Evolutionary conservation across 225 moss, liverwort and hornwort species (phyloP).

Genomic region (Pseudisothecium myosuroides): DNA sequence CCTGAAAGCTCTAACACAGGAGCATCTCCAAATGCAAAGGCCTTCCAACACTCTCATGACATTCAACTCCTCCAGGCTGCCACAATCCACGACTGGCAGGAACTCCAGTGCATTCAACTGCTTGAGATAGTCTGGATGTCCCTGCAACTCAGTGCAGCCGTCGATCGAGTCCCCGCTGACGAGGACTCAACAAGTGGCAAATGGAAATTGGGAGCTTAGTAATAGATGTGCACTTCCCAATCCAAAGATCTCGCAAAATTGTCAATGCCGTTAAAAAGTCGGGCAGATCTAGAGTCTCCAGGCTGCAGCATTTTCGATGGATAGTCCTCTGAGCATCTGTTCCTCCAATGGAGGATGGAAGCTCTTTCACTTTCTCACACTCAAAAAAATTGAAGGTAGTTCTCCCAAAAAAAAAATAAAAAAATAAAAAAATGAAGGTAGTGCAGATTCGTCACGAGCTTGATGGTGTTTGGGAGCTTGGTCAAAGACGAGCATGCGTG

Average conservation of each 20-base stretch:
- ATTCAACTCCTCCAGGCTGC: not conserved
- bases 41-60: not conserved
- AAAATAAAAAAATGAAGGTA: not conserved
- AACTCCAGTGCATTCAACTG: not conserved
- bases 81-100: not conserved
- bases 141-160: not conserved
- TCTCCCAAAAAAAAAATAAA: too few relatives aligned
- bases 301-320: not conserved
- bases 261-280: not conserved
- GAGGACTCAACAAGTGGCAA: not conserved
- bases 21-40: not conserved
- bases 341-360: not conserved
- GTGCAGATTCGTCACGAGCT: not conserved
- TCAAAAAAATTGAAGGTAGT: not conserved
- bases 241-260: not conserved
- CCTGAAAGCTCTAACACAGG: not conserved
- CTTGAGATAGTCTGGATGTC: not conserved
- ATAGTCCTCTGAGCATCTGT: not conserved
- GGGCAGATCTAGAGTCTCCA: not conserved
- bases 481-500: not conserved
- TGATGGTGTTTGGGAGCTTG: not conserved
- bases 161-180: not conserved
- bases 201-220: not conserved
- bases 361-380: not conserved
- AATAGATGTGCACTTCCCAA: not conserved